Conservation (phyloP, 306 rosid genomes). For the Inga laurina region DNA sequence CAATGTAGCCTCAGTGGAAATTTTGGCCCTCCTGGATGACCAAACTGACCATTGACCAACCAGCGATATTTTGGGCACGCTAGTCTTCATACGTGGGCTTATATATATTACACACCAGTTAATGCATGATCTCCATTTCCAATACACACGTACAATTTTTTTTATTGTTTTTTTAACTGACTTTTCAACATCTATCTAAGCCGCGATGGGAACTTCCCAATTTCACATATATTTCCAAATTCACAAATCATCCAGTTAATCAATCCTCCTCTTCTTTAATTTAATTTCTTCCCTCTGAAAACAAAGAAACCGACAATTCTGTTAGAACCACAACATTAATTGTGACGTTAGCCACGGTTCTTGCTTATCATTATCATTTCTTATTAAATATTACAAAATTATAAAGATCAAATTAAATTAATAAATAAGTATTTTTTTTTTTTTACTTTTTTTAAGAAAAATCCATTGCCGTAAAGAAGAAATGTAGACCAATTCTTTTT, state of each 20-base stretch:
- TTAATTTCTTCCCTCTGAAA: too few relatives aligned
- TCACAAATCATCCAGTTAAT: background rate
- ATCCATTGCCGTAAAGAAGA: background rate
- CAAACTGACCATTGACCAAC: background rate
- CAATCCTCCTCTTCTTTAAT: background rate
- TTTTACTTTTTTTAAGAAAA: too few relatives aligned
- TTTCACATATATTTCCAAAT: background rate
- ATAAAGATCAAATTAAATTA: background rate
- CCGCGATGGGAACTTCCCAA: too few relatives aligned
- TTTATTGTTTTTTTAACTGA: background rate
- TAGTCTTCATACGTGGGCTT: background rate
- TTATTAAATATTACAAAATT: background rate
- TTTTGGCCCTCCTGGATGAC: background rate
- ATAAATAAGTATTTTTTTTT: too few relatives aligned
- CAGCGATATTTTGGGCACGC: background rate
- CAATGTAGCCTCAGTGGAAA: background rate
- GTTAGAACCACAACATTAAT: background rate
- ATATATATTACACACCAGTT: too few relatives aligned
- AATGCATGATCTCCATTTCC: background rate
- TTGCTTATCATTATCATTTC: background rate
- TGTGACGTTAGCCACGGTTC: background rate
- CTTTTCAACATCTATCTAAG: background rate
- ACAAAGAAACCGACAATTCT: background rate
- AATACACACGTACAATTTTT: background rate
- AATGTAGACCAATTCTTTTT: background rate